Conservation (phyloP, 2,329 filamentous ascomycete genomes). For the Simplicillium sp. region DNA sequence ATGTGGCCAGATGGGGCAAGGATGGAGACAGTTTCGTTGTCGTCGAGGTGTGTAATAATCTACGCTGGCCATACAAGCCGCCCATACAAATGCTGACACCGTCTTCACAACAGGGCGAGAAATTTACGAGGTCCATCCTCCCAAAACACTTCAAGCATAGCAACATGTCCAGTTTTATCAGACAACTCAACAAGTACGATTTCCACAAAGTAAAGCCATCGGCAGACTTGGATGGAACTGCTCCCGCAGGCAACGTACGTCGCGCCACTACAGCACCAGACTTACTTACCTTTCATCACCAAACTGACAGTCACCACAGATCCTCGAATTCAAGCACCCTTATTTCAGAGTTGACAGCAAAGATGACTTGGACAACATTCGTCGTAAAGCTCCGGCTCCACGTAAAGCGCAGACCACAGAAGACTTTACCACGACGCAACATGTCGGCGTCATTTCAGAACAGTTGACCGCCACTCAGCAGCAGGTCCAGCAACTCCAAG, state of each 20-base stretch:
- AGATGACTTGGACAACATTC: constrained; percentile 92
- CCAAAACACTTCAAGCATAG: constrained; percentile 99
- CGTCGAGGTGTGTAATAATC: constrained; percentile 60
- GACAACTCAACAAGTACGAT: constrained; percentile 93
- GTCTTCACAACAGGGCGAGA: constrained; percentile 70
- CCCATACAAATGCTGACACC: background rate
- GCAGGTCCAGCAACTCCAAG: constrained; percentile 80
- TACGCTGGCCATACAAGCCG: background rate
- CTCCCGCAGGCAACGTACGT: constrained; percentile 27
- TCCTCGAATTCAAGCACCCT: constrained; percentile 83
- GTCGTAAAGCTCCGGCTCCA: constrained; percentile 86
- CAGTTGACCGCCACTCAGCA: constrained; percentile 85
- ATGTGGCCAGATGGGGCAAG: constrained; percentile 91
- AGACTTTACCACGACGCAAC: constrained; percentile 74
- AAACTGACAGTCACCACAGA: constrained; percentile 11
- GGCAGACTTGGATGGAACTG: constrained; percentile 22
- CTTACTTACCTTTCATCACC: constrained; percentile 50
- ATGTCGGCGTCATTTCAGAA: constrained; percentile 81
- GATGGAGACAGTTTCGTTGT: constrained; percentile 95
- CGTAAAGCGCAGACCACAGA: constrained; percentile 60
- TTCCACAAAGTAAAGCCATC: constrained; percentile 85
- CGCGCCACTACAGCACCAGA: background rate
- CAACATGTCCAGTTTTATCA: constrained; percentile 95
- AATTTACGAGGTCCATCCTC: constrained; percentile 93
- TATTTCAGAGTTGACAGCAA: constrained; percentile 95